phyloP scores from a whole-genome alignment of 768 basidiomycete species.

The Macrolepiota fuliginosa region DNA sequence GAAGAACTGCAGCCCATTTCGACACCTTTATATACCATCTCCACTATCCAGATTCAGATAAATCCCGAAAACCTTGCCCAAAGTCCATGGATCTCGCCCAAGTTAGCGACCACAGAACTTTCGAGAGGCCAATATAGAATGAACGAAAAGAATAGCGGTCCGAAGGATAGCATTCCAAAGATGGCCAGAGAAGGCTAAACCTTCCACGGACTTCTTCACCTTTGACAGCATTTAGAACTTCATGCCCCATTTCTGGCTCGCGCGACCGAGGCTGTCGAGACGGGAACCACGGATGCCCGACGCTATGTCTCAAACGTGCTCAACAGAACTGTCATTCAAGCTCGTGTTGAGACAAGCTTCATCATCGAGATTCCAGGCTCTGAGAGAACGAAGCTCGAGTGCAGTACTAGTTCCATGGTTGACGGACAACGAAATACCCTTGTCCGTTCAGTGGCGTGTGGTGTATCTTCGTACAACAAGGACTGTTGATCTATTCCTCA shows the following conservation, averaged over 20 bases:
- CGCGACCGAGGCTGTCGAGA: slow-evolving; percentile 6
- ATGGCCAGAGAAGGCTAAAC: background rate
- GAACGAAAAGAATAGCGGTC: background rate
- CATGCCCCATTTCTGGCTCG: background rate
- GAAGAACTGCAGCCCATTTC: background rate
- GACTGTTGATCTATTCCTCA: too few species aligned
- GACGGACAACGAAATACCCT: too few species aligned
- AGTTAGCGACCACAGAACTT: background rate
- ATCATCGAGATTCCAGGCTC: too few species aligned
- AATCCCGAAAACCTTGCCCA: background rate
- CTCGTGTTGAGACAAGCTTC: background rate
- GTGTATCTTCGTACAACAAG: too few species aligned
- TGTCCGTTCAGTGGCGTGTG: too few species aligned
- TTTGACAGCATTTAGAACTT: slow-evolving; percentile 8
- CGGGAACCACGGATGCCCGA: background rate
- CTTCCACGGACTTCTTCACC: slow-evolving; percentile 2
- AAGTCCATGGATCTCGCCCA: slow-evolving; percentile 3
- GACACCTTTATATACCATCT: slow-evolving; percentile 6
- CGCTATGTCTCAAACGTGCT: background rate
- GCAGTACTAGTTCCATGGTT: too few species aligned
- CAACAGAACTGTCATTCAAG: background rate
- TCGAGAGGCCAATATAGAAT: background rate
- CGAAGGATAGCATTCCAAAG: background rate
- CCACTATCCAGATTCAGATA: background rate
- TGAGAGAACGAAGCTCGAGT: too few species aligned